Evolutionary conservation across 2,329 filamentous ascomycete species (phyloP).

Genomic region (Amylocarpus encephaloides): DNA sequence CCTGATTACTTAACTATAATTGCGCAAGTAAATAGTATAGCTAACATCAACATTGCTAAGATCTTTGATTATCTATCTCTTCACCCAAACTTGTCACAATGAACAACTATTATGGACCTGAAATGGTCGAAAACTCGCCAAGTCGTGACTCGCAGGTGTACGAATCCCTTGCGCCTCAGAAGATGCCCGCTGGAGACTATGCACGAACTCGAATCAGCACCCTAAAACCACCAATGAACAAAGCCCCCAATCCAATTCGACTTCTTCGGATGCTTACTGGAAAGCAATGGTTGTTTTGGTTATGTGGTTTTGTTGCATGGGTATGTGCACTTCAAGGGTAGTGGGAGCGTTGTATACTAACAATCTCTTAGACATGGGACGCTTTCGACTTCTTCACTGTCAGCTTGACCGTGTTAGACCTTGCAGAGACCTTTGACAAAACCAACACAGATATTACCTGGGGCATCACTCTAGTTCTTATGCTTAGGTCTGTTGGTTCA

Average conservation of each 20-base stretch:
- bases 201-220: slow-evolving; percentile 45
- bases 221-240: slow-evolving; percentile 54
- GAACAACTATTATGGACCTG: slow-evolving; percentile 1
- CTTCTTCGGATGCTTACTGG: slow-evolving; percentile 57
- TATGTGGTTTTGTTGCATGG: slow-evolving; percentile 71
- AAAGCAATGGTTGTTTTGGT: slow-evolving; percentile 68
- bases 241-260: slow-evolving; percentile 63
- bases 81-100: not conserved
- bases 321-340: slow-evolving; percentile 8
- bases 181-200: slow-evolving; percentile 34
- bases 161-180: slow-evolving; percentile 20
- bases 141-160: slow-evolving; percentile 5
- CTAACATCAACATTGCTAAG: not conserved
- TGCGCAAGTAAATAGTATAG: not conserved
- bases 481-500: slow-evolving; percentile 63
- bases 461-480: slow-evolving; percentile 68
- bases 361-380: slow-evolving; percentile 50
- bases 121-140: slow-evolving; percentile 2
- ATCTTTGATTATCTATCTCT: not conserved
- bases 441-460: slow-evolving; percentile 66
- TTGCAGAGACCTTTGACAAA: slow-evolving; percentile 51
- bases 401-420: slow-evolving; percentile 69
- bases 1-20: not conserved
- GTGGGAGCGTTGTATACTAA: not conserved
- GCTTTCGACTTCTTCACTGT: slow-evolving; percentile 81